A percentile compares a stretch with the other conserved stretches of the same genome.
phyloP scores from a whole-genome alignment of 2,329 filamentous ascomycete species.

The Ascochyta clinopodiicola region DNA sequence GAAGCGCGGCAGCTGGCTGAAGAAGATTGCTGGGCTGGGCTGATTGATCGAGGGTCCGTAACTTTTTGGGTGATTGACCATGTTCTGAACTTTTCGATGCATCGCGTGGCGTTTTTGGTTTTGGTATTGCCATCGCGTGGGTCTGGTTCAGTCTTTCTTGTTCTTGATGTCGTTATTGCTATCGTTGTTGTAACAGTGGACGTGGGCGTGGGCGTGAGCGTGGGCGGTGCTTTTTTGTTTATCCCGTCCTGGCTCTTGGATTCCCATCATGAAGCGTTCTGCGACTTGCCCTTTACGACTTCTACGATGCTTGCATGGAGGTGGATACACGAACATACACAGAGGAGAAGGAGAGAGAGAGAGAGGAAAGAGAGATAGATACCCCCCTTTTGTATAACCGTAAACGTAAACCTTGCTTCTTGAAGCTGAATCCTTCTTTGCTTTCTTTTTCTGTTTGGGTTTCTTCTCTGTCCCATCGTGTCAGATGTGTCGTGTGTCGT shows the following conservation, averaged over 20 bases:
- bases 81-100: not conserved
- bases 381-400: conserved; percentile 10
- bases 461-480: not conserved
- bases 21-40: conserved; percentile 50
- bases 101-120: conserved; percentile 20
- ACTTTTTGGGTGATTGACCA: too few species aligned
- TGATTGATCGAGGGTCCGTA: not conserved
- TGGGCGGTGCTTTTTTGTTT: not conserved
- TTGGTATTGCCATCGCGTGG: not conserved
- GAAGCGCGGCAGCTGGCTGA: conserved; percentile 56
- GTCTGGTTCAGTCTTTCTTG: not conserved
- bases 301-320: not conserved
- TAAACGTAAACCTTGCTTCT: too few species aligned
- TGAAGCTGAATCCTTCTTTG: too few species aligned
- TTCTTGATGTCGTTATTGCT: too few species aligned
- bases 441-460: too few species aligned
- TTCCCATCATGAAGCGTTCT: not conserved
- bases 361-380: conserved; percentile 17
- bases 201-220: too few species aligned
- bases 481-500: not conserved
- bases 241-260: not conserved
- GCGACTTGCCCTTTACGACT: not conserved
- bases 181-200: not conserved
- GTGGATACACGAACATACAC: not conserved
- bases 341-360: not conserved